Evolutionary conservation across 192 early-diverging fungal species (phyloP).

Genomic region (Podila minutissima): DNA sequence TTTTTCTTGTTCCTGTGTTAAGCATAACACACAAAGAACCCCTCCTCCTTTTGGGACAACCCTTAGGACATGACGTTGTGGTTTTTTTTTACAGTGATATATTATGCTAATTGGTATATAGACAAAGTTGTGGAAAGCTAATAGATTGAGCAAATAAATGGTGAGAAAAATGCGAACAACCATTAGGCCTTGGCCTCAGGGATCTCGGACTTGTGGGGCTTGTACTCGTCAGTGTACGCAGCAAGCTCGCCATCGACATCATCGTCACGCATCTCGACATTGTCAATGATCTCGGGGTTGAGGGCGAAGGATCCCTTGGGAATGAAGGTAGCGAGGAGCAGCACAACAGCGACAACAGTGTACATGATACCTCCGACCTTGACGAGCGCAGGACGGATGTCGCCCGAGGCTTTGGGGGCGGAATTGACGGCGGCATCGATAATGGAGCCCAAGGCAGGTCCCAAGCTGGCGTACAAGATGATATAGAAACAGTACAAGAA

Average conservation of each 20-base stretch:
- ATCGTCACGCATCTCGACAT: slow-evolving; percentile 24
- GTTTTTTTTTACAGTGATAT: too few species aligned
- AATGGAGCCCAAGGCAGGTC: slow-evolving; percentile 49
- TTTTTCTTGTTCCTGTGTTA: too few species aligned
- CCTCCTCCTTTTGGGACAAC: too few species aligned
- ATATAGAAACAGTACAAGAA: slow-evolving; percentile 66
- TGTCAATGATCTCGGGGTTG: slow-evolving; percentile 49
- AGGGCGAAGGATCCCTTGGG: slow-evolving; percentile 62
- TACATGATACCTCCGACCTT: slow-evolving; percentile 59
- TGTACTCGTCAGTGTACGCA: neutral
- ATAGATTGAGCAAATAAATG: too few species aligned
- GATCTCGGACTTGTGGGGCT: neutral
- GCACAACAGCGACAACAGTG: slow-evolving; percentile 52
- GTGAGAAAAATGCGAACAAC: too few species aligned
- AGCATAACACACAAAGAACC: too few species aligned
- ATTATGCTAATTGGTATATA: too few species aligned
- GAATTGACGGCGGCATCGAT: slow-evolving; percentile 35
- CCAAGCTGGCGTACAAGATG: slow-evolving; percentile 56
- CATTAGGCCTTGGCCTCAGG: neutral
- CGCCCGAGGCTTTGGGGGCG: neutral
- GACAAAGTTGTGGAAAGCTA: too few species aligned
- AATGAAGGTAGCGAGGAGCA: slow-evolving; percentile 62
- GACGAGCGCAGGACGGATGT: slow-evolving; percentile 44
- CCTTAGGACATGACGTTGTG: too few species aligned
- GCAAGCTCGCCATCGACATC: slow-evolving; percentile 15